Evolutionary conservation across 148 eudicot genomes (phyloP), one percentile per base, ranked within the genome.

Genomic region (Rhododendron ferrugineum): DNA sequence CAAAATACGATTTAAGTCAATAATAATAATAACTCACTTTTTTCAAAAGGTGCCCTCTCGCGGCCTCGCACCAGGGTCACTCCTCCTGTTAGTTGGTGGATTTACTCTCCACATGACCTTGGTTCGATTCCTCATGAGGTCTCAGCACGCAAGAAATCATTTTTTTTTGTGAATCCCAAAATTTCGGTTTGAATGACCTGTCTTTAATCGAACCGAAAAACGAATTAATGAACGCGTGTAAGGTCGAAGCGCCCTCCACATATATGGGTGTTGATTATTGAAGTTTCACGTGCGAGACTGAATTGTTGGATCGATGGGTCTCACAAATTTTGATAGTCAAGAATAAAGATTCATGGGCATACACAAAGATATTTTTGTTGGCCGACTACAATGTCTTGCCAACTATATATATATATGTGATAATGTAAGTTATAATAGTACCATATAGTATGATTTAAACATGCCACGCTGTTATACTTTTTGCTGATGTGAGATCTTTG

Each of bases 121-220:
- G 20, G 18, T 52, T 52, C 3, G 56, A 52, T 52, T 15, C 4
- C 4, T 14, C 0, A 52, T 1, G 18, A n/a, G n/a, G n/a, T n/a
- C n/a, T 52, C 3, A 52, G 0, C 1, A 46, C 3, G 56, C 20
- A 15, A 46, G 2, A 52, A 52, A 50, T 50, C 3, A 13, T 13
- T 50, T 11, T 13, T 11, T 44, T 44, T 46, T 46, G 11, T 46
- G 9, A 46, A 46, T 46, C 0, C 11, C 11, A 46, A 46, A 0
- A 46, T 46, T 0, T 9, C 11, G 0, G 9, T 46, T 2, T 46
- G 49, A 2, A 46, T 0, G 3, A 46, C 3, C 0, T 46, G 11
- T 0, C 11, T 9, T 7, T 46, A 9, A 46, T 46, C 2, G 2
- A 0, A 46, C 0, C 22, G 6, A 0, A 16, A 16, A 54, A 1